Evolutionary conservation across 2,329 filamentous ascomycete species (phyloP).

Genomic region (Colletotrichum magnum): DNA sequence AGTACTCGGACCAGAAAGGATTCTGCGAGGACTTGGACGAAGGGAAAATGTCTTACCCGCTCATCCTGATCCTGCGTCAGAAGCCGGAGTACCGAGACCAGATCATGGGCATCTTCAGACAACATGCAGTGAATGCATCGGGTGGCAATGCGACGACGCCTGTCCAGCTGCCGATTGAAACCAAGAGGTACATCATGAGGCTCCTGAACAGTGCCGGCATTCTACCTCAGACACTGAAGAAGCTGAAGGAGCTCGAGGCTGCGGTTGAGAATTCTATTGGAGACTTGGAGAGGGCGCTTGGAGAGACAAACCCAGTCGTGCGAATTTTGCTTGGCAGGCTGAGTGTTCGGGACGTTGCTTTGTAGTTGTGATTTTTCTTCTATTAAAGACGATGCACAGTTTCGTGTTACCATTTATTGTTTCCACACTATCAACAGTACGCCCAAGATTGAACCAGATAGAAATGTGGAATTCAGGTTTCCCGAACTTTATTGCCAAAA

Average conservation of each 20-base stretch:
- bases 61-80: conserved; percentile 43
- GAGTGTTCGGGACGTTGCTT: conserved; percentile 3
- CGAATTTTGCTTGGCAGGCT: conserved; percentile 22
- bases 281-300: neutral
- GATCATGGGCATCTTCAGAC: conserved; percentile 16
- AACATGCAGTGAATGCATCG: neutral
- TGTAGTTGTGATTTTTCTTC: neutral
- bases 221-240: neutral
- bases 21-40: conserved; percentile 59
- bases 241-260: conserved; percentile 11
- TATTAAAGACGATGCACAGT: neutral
- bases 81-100: neutral
- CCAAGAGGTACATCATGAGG: conserved; percentile 4
- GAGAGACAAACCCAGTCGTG: conserved; percentile 19
- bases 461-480: too few relatives aligned
- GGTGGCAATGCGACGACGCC: neutral
- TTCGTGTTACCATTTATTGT: too few relatives aligned
- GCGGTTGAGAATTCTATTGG: conserved; percentile 5
- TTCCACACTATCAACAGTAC: too few relatives aligned
- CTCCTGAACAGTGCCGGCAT: conserved; percentile 6
- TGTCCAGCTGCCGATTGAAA: conserved; percentile 1
- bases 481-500: too few relatives aligned
- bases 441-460: too few relatives aligned
- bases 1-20: conserved; percentile 55
- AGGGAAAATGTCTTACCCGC: conserved; percentile 55